These are phyloP conservation scores for Neurospora sp. DNA, from an alignment of 495 filamentous ascomycete species.

Conservation along the genomic window DNA sequence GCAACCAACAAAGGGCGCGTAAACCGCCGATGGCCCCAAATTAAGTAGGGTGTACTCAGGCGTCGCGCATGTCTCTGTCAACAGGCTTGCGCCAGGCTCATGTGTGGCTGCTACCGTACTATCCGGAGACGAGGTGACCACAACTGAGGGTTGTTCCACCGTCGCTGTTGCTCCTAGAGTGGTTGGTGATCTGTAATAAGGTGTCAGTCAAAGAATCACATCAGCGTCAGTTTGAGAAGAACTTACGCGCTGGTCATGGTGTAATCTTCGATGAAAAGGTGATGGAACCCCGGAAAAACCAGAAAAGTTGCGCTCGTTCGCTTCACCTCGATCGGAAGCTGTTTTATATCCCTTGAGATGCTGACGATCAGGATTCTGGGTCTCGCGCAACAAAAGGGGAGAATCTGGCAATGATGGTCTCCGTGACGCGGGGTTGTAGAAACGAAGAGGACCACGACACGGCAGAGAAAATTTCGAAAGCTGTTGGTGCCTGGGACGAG, in stretches of 20 bases:
- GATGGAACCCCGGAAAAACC: background rate
- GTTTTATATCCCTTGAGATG: background rate
- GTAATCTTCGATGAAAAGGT: background rate
- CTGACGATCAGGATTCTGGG: background rate
- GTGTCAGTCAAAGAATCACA: background rate
- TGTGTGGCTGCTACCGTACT: background rate
- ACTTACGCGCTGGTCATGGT: background rate
- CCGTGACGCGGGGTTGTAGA: background rate
- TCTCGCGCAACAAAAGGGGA: background rate
- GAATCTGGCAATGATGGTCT: background rate
- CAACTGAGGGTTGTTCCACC: background rate
- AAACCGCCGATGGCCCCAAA: conserved; percentile 5
- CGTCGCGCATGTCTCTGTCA: conserved; percentile 8
- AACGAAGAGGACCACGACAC: background rate
- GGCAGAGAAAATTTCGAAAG: background rate
- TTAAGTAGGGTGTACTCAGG: conserved; percentile 13
- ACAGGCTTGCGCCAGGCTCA: background rate
- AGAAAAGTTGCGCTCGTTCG: background rate
- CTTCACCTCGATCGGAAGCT: background rate
- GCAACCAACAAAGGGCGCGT: conserved; percentile 17
- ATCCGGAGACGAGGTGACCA: background rate
- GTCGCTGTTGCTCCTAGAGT: background rate
- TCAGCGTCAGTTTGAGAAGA: background rate
- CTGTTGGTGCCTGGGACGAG: background rate
- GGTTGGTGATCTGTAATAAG: background rate